Base-by-base conservation (phyloP, 140 eudicot species). In the Ambrosia hybrid region DNA sequence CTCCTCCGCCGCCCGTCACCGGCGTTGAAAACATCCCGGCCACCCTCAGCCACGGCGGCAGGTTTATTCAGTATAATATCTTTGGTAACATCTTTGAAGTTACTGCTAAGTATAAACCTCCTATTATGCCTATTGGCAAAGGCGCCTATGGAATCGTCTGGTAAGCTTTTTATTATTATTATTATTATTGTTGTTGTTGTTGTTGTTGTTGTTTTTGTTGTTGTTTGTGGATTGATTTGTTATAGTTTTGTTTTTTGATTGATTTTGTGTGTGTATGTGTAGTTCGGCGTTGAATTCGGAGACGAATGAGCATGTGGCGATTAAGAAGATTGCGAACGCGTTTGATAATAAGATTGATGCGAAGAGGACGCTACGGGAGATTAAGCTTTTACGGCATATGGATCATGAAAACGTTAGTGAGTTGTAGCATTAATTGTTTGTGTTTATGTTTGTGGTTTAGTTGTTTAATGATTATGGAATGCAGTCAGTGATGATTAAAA, bases 71-170 rank as follows among this genome's bases (percentile, higher is more conserved):
- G 62, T 94, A 94, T 62, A 90, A 94, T 68, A 94, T 94, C n/a
- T 93, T 93, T 60, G 97, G 99, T 12, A 94, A 94, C 86, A 81
- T 94, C 68, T 94, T 94, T 36, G 97, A 94, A 76, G 99, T 94
- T 66, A 94, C 99, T 1, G 83, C 94, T 10, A 94, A 94, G 83
- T 94, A 94, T 79, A 88, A 88, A 41, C 99, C 99, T 17, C 99
- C 99, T 2, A 94, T 94, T 74, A 83, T 88, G 97, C 99, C 97
- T 3, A 90, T 94, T 65, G 99, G 99, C 17, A 90, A 90, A 83
- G 99, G 99, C 74, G 99, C 99, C 1, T 94, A 90, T 78, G 99
- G 99, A 83, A 94, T 90, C 72, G 99, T 94, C 73, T 94, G 99
- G 99, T 94, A 6, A 62, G n/a, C n/a, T n/a, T n/a, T n/a, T n/a